These are phyloP conservation scores for Galium porrigens DNA, from an alignment of 305 asterid genomes.

Conservation along the genomic window DNA sequence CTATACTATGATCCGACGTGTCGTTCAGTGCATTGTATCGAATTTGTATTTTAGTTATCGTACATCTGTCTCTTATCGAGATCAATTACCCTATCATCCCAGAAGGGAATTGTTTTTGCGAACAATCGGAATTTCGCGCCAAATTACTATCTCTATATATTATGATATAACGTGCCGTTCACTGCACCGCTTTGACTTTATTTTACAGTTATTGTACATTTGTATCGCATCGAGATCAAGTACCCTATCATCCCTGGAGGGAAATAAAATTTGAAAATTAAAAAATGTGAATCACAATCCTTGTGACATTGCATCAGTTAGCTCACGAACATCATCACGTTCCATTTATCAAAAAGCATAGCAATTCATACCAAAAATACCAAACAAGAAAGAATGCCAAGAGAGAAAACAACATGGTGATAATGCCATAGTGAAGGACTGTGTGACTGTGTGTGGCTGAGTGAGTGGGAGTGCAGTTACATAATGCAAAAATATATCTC, in stretches of 20 bases:
- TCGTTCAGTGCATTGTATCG: too few relatives aligned
- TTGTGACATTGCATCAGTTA: slow-evolving; percentile 26
- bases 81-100: too few relatives aligned
- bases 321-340: slow-evolving; percentile 58
- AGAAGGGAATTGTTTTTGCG: too few relatives aligned
- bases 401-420: slow-evolving; percentile 4
- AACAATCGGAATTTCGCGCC: not conserved
- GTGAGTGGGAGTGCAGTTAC: slow-evolving; percentile 32
- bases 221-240: too few relatives aligned
- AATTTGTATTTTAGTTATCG: too few relatives aligned
- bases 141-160: too few relatives aligned
- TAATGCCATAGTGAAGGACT: not conserved
- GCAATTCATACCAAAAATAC: not conserved
- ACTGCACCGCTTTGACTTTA: too few relatives aligned
- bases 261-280: slow-evolving; percentile 11
- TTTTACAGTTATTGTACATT: too few relatives aligned
- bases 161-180: too few relatives aligned
- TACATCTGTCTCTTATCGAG: too few relatives aligned
- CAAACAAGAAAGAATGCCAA: slow-evolving; percentile 13
- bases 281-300: slow-evolving; percentile 13
- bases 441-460: slow-evolving; percentile 5
- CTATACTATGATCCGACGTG: too few relatives aligned
- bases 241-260: not conserved
- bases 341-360: slow-evolving; percentile 17
- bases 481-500: slow-evolving; percentile 6